A percentile compares a stretch with the other conserved stretches of the same genome.
Conservation (phyloP, 116 monocot species). For the Dioscorea cayenensis region DNA sequence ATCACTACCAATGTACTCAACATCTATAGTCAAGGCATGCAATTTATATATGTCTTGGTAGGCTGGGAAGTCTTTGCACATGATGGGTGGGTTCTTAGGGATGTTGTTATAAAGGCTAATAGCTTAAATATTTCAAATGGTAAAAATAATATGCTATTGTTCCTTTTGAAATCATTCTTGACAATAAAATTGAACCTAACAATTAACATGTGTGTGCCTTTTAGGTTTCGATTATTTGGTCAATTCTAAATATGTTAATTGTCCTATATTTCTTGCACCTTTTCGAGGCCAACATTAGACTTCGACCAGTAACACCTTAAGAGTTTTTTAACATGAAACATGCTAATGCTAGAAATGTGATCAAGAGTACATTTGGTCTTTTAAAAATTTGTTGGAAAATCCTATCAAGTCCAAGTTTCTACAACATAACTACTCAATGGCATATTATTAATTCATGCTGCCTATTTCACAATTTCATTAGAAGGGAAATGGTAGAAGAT, state of each 20-base stretch:
- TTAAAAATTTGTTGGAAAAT: too few relatives aligned
- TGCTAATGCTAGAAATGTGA: constrained; percentile 4
- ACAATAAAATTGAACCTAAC: too few relatives aligned
- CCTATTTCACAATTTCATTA: too few relatives aligned
- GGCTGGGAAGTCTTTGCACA: constrained; percentile 3
- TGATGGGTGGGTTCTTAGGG: constrained; percentile 8
- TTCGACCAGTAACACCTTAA: background rate
- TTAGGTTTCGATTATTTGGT: constrained; percentile 11
- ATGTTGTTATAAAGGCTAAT: constrained; percentile 2
- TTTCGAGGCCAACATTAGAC: constrained; percentile 6
- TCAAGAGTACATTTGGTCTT: constrained; percentile 10
- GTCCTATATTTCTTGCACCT: constrained; percentile 2
- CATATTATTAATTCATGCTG: too few relatives aligned
- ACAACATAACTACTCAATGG: too few relatives aligned
- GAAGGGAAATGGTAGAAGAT: too few relatives aligned
- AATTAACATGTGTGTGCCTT: background rate
- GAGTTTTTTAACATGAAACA: constrained; percentile 9
- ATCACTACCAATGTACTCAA: constrained; percentile 3
- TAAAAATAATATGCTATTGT: background rate
- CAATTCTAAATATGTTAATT: constrained; percentile 9
- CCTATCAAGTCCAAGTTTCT: too few relatives aligned
- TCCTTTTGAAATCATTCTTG: background rate
- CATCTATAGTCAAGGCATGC: constrained; percentile 2
- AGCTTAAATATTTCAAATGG: constrained; percentile 2
- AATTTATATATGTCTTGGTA: constrained; percentile 8